Evolutionary conservation across 2,329 filamentous ascomycete genomes (phyloP).

Genomic region (Plectosphaerella cucumerina): DNA sequence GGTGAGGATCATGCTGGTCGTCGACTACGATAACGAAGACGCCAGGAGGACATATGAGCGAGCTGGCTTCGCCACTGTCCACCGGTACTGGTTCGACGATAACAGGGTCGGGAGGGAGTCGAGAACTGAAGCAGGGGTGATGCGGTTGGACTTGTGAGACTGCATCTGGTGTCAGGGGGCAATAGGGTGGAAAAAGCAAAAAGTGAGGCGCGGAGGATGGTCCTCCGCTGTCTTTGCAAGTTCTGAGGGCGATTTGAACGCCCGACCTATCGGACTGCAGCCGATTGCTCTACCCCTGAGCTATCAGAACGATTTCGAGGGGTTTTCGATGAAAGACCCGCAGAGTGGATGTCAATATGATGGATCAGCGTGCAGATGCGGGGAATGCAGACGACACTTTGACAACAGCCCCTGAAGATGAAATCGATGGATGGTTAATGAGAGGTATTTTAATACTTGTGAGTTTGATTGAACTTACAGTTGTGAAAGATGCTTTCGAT

Average conservation of each 20-base stretch:
- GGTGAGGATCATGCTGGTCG: slow-evolving; percentile 1
- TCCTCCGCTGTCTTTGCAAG: background rate
- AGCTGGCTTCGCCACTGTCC: slow-evolving; percentile 2
- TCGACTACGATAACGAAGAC: slow-evolving; percentile 6
- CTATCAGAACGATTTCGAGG: background rate
- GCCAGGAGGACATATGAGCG: slow-evolving; percentile 4
- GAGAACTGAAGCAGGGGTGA: slow-evolving; percentile 9
- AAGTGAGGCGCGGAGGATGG: background rate
- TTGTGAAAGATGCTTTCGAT: too few relatives aligned
- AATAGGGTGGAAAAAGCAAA: background rate
- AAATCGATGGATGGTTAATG: too few relatives aligned
- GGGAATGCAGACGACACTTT: too few relatives aligned
- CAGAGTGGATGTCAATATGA: too few relatives aligned
- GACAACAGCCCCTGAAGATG: too few relatives aligned
- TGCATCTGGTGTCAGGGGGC: too few relatives aligned
- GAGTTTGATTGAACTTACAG: too few relatives aligned
- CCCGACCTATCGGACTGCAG: slow-evolving; percentile 3
- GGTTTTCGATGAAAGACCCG: too few relatives aligned
- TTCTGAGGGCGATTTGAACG: slow-evolving; percentile 2
- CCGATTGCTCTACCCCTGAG: slow-evolving; percentile 3
- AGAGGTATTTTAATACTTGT: too few relatives aligned
- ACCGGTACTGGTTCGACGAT: slow-evolving; percentile 11
- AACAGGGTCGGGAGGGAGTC: background rate
- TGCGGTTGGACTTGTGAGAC: slow-evolving; percentile 4
- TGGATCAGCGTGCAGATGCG: too few relatives aligned